phyloP scores from a whole-genome alignment of 164 flowering plant species.

The Macadamia integrifolia region DNA sequence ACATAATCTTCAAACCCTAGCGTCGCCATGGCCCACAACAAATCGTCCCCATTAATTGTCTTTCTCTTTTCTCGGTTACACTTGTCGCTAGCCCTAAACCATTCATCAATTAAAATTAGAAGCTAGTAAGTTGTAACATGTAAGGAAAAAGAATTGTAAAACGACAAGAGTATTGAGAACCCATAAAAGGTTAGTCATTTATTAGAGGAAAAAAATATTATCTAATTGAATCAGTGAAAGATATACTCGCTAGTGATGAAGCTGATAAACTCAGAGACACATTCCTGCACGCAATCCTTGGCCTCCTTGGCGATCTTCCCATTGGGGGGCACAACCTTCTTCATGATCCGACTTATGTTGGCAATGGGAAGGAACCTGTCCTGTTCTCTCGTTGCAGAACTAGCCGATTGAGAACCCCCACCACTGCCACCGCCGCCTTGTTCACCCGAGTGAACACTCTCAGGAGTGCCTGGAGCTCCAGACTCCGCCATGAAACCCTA shows the following conservation, averaged over 20 bases:
- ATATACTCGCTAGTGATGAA: constrained; percentile 32
- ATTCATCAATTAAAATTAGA: neutral
- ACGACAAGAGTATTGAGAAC: neutral
- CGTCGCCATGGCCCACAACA: constrained; percentile 29
- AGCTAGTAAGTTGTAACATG: neutral
- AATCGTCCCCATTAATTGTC: constrained; percentile 40
- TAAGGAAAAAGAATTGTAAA: too few species aligned
- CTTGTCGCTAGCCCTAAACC: constrained; percentile 27
- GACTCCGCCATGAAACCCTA: constrained; percentile 14
- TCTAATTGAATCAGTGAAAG: neutral
- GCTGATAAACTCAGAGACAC: constrained; percentile 41
- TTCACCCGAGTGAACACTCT: neutral
- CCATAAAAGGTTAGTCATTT: too few species aligned
- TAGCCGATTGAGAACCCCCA: neutral
- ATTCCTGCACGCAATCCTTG: constrained; percentile 40
- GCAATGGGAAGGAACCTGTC: constrained; percentile 34
- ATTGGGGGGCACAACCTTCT: constrained; percentile 29
- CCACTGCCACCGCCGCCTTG: constrained; percentile 1
- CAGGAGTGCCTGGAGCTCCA: constrained; percentile 8
- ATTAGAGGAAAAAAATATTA: neutral
- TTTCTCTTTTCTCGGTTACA: constrained; percentile 33
- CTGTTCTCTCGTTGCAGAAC: constrained; percentile 19
- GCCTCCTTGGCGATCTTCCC: constrained; percentile 42
- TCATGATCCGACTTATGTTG: constrained; percentile 40
- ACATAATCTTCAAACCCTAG: constrained; percentile 37